phyloP scores from a whole-genome alignment of 2,329 filamentous ascomycete genomes.

The Nemania sp. region DNA sequence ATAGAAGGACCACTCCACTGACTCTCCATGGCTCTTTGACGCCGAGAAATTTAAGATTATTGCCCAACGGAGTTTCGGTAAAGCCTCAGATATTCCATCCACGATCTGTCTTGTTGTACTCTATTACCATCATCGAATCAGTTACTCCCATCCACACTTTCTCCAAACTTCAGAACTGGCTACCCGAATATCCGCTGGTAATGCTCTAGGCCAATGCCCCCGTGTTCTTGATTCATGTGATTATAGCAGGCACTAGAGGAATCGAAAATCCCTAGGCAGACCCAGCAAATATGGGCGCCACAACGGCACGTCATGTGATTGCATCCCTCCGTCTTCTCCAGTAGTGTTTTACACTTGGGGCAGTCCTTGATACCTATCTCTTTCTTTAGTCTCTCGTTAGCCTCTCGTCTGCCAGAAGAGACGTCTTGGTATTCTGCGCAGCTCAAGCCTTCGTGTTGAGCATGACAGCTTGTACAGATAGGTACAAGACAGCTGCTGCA shows the following conservation, averaged over 20 bases:
- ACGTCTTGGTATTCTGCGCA: conserved; percentile 43
- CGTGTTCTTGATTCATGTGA: conserved; percentile 31
- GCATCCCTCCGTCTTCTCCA: conserved; percentile 52
- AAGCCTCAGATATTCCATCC: too few species aligned
- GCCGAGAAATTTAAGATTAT: not conserved
- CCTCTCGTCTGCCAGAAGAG: conserved; percentile 33
- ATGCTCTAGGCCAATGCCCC: conserved; percentile 1
- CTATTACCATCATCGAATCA: too few species aligned
- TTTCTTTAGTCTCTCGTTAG: conserved; percentile 40
- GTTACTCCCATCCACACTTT: too few species aligned
- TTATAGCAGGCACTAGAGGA: conserved; percentile 28
- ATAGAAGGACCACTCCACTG: conserved; percentile 14
- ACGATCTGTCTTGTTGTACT: too few species aligned
- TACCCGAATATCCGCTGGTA: conserved; percentile 9
- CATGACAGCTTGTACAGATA: conserved; percentile 45
- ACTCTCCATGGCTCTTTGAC: not conserved
- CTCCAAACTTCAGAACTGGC: not conserved
- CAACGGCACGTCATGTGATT: conserved; percentile 53
- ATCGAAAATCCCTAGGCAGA: conserved; percentile 47
- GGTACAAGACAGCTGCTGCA: conserved; percentile 45
- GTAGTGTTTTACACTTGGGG: conserved; percentile 45
- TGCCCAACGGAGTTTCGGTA: too few species aligned
- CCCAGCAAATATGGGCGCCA: conserved; percentile 52
- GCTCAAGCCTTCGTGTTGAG: conserved; percentile 40
- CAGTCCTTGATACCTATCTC: conserved; percentile 48